A percentile compares a stretch with the other conserved stretches of the same genome.
phyloP scores from a whole-genome alignment of 208 protist species.

The Trypanosoma congolense region DNA sequence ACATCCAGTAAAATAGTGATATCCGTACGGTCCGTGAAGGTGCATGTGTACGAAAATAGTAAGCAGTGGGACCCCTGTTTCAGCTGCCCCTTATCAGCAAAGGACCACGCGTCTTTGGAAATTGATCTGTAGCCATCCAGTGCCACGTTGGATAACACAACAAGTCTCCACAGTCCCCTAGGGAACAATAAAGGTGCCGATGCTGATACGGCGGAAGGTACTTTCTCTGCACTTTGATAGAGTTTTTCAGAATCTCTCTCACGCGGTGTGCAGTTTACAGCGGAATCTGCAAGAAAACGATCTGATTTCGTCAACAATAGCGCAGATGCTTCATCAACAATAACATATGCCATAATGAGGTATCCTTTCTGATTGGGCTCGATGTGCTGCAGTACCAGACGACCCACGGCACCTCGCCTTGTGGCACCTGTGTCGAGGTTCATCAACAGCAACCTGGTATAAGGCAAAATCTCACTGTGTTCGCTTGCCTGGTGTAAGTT shows the following conservation, averaged over 20 bases:
- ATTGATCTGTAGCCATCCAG: constrained; percentile 50
- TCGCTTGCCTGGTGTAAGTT: constrained; percentile 1
- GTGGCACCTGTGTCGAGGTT: constrained; percentile 55
- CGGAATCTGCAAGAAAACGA: neutral
- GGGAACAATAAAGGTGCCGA: constrained; percentile 20
- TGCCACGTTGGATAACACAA: constrained; percentile 43
- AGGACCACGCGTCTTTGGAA: constrained; percentile 27
- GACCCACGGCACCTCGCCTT: constrained; percentile 38
- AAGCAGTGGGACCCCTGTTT: constrained; percentile 42
- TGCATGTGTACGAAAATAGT: constrained; percentile 60
- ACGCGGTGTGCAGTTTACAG: constrained; percentile 1
- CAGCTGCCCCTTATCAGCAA: constrained; percentile 42
- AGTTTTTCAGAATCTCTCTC: neutral
- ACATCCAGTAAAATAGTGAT: constrained; percentile 47
- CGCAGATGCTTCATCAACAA: constrained; percentile 24
- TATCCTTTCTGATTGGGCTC: constrained; percentile 74
- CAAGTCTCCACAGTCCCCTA: constrained; percentile 53
- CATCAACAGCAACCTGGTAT: constrained; percentile 47
- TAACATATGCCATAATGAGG: constrained; percentile 66
- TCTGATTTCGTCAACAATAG: neutral
- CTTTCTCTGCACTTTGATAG: constrained; percentile 7
- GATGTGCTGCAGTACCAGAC: constrained; percentile 42
- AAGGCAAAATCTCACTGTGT: constrained; percentile 37
- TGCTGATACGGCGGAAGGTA: neutral
- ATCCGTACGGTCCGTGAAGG: constrained; percentile 46